A percentile compares a stretch with the other conserved stretches of the same genome.
These are phyloP conservation scores for Nemania diffusa DNA, from an alignment of 2,329 filamentous ascomycete species.

Conservation along the genomic window DNA sequence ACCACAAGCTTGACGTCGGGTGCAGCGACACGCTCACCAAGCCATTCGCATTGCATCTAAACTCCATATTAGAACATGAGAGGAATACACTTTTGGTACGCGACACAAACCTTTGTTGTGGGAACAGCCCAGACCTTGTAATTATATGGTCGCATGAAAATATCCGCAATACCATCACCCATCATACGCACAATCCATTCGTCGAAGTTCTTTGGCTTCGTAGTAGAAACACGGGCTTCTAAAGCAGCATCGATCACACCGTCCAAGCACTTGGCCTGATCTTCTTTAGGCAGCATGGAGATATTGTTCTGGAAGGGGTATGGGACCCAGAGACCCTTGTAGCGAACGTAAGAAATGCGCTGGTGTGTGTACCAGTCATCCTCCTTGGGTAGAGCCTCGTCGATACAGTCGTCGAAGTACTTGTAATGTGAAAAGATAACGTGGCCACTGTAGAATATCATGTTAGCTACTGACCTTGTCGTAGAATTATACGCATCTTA, in stretches of 20 bases:
- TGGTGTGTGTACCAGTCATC: conserved; percentile 98
- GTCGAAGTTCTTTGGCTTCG: conserved; percentile 96
- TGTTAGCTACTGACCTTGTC: conserved; percentile 19
- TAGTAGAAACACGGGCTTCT: conserved; percentile 84
- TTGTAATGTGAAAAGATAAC: conserved; percentile 99
- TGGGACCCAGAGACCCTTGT: conserved; percentile 95
- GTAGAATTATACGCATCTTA: background rate
- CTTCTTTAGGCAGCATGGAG: conserved; percentile 96
- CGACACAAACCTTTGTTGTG: conserved; percentile 81
- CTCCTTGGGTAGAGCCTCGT: conserved; percentile 93
- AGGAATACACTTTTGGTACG: background rate
- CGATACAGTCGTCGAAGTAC: conserved; percentile 99
- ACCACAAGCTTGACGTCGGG: conserved; percentile 94
- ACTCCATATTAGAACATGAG: conserved; percentile 29
- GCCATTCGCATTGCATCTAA: conserved; percentile 99
- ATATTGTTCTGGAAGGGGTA: conserved; percentile 99
- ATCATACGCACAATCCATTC: conserved; percentile 97
- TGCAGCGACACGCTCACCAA: conserved; percentile 97
- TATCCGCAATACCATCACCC: conserved; percentile 87
- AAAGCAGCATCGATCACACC: conserved; percentile 95
- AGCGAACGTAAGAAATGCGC: conserved; percentile 98
- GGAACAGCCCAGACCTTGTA: conserved; percentile 99
- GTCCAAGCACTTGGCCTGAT: conserved; percentile 93
- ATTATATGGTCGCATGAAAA: conserved; percentile 99
- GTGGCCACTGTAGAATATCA: conserved; percentile 70